Evolutionary conservation across 495 filamentous ascomycete species (phyloP).

Genomic region (Xylaria nigripes): DNA sequence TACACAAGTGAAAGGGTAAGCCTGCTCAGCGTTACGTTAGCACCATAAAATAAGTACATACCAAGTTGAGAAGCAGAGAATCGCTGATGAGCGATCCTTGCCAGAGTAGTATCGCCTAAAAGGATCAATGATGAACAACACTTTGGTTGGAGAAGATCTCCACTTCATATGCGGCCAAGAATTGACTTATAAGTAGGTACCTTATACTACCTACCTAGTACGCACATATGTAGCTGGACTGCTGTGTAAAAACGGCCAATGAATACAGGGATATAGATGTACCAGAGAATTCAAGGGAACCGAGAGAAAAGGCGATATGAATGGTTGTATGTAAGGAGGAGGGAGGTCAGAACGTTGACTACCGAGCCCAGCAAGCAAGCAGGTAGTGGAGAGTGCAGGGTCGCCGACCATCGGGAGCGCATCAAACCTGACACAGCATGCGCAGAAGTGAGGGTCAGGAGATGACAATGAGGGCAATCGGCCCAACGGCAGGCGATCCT

Average conservation of each 20-base stretch:
- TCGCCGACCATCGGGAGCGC: not conserved
- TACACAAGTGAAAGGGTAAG: no score
- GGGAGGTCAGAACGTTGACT: no score
- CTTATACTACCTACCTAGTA: no score
- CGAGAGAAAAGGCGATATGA: not conserved
- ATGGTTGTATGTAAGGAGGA: not conserved
- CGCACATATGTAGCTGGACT: not conserved
- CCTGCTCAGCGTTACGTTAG: no score
- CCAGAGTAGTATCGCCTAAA: not conserved
- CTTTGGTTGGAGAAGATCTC: not conserved
- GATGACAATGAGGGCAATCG: not conserved
- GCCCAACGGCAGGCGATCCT: no score
- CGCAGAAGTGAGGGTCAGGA: not conserved
- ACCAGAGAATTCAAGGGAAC: no score
- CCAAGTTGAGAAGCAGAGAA: no score
- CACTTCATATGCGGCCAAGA: conserved; percentile 6
- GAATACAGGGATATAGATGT: no score
- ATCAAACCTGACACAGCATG: not conserved
- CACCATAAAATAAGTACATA: no score
- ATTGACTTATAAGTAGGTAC: no score
- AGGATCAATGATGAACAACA: not conserved
- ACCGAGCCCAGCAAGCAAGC: no score
- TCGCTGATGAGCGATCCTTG: not conserved
- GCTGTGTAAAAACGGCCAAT: no score
- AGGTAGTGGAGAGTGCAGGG: not conserved